Base-by-base conservation (phyloP, 139 green algal species). In the Coelastrella sp. region DNA sequence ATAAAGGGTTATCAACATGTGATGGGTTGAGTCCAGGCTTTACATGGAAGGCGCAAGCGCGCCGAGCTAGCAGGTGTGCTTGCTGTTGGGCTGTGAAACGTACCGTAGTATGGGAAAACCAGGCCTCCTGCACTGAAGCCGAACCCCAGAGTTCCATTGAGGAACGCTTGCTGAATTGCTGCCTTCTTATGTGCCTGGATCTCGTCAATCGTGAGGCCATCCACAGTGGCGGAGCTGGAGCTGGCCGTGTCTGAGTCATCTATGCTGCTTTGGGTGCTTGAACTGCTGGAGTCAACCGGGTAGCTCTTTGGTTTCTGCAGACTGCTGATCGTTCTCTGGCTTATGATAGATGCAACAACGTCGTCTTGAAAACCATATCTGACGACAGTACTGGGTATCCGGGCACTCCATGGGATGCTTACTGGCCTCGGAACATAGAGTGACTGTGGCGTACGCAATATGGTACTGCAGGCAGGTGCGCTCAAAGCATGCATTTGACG, bases 81-180 rank as follows among this genome's bases (percentile, higher is more conserved):
- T 84, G 77, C 21, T 62, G 37, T n/a, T n/a, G n/a, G n/a, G n/a
- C n/a, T n/a, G n/a, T n/a, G 35, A 6, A 27, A 19, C 86, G 89
- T 38, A 92, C 37, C 38, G 88, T 92, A 89, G 76, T 91, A 92
- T 2, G 89, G 79, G 66, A 91, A 92, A 7, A 92, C 75, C 74
- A 89, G 79, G 37, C 76, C 66, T 43, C 76, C 66, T 64, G 74
- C 69, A 40, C 32, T 85, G 81, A 93, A 93, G 21, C 89, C 89
- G 35, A 92, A 91, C 4, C 81, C 88, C 2, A 92, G 83, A 2
- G 78, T 78, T 37, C 62, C 78, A n/a, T 78, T 77, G 9, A 82
- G 8, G n/a, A 63, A 87, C 11, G 82, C 82, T 38, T 75, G 69
- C 69, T 64, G 38, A 25, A 87, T 48, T 23, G 64, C 51, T 37